These are phyloP conservation scores for Phytophthora aleatoria DNA, from an alignment of 352 stramenopile species.

Conservation along the genomic window DNA sequence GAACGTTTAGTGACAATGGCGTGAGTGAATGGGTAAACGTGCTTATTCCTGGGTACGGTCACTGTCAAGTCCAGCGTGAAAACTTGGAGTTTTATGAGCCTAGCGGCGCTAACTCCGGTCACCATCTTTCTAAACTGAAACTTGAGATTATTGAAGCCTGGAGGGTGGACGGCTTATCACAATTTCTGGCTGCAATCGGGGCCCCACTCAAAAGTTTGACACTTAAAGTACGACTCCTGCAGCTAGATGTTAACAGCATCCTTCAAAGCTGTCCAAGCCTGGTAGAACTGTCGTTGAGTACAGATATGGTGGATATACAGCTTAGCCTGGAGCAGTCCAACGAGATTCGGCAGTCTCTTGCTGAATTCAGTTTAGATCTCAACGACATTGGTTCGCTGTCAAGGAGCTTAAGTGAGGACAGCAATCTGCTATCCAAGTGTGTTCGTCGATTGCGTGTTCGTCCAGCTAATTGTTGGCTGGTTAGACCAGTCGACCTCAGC, in stretches of 20 bases:
- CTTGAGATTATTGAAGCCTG: slow-evolving; percentile 1
- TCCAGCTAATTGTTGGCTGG: not conserved
- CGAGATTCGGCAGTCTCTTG: not conserved
- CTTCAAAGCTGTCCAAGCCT: slow-evolving; percentile 10
- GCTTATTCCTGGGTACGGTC: slow-evolving; percentile 13
- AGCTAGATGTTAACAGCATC: slow-evolving; percentile 1
- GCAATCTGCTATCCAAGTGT: not conserved
- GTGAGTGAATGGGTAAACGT: slow-evolving; percentile 19
- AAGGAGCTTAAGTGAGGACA: not conserved
- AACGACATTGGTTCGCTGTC: slow-evolving; percentile 1
- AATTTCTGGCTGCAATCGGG: slow-evolving; percentile 3
- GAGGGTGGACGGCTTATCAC: not conserved
- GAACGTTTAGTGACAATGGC: slow-evolving; percentile 14
- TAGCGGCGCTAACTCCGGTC: not conserved
- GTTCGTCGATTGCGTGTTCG: slow-evolving; percentile 3
- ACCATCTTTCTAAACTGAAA: slow-evolving; percentile 3
- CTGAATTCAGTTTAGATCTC: not conserved
- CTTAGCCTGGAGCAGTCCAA: not conserved
- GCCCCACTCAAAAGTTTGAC: not conserved
- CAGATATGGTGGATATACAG: slow-evolving; percentile 3
- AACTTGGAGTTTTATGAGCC: slow-evolving; percentile 1
- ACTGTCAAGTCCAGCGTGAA: slow-evolving; percentile 1
- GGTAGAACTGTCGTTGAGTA: slow-evolving; percentile 5
- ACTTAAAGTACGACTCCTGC: not conserved
- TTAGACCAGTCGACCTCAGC: not conserved